Evolutionary conservation across 2,329 filamentous ascomycete genomes (phyloP), one percentile per base, ranked within the genome.

Genomic region (Aplosporella prunicola): DNA sequence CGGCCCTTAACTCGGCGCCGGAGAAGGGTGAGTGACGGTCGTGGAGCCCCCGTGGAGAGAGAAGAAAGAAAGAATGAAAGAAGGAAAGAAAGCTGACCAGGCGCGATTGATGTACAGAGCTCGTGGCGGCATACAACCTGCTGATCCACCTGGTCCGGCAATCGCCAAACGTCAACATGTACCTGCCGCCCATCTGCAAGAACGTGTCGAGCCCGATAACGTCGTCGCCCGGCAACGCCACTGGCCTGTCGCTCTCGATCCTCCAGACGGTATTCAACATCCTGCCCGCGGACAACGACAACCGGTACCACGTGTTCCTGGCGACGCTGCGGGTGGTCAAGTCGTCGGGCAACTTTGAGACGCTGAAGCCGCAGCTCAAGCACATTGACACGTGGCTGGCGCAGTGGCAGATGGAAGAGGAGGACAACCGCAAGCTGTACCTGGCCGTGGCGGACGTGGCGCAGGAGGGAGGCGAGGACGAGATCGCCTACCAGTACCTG

Each of bases 221-320:
- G 44, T 84, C 83, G 44, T 93, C 89, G 34, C 83, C 87, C 37
- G 70, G 80, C 50, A 88, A 94, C 67, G 86, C 88, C 51, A 72
- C 82, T 45, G 81, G 82, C 33, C 76, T 98, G 47, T 86, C 87
- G 47, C 80, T 96, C 51, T 87, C 86, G 49, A 82, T 91, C 51
- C 76, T 98, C 50, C 87, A 85, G 57, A 95, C 88, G 52, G 78
- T 98, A 56, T 98, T 96, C 80, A 98, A 98, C 74, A 81, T 93
- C 48, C 75, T 96, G 49, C 67, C 79, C 49, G 67, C 79, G 44
- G 70, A 79, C 54, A 81, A 87, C 57, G 80, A 85, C 39, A 75
- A 84, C 56, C 80, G 91, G 44, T 94, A 82, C 65, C 82, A 94
- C 58, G 86, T 98, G 43, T 84, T 98, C 55, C 73, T 91, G 60